Evolutionary conservation across 768 basidiomycete genomes (phyloP).

Genomic region (Astraeus odoratus): DNA sequence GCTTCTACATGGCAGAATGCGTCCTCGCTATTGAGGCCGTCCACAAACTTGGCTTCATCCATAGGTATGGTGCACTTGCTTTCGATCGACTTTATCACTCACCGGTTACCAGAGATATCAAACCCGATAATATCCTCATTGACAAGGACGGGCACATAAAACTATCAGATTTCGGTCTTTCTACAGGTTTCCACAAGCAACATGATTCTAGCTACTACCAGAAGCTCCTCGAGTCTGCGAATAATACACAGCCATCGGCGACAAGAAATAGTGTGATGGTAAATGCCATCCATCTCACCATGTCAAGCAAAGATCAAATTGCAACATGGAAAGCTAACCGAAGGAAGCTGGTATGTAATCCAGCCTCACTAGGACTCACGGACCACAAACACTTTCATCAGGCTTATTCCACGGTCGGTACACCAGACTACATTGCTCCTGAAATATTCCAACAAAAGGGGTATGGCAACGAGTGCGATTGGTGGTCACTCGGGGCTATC

Average conservation of each 20-base stretch:
- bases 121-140: constrained; percentile 90
- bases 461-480: constrained; percentile 98
- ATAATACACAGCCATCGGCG: constrained; percentile 36
- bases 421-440: constrained; percentile 94
- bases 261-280: constrained; percentile 94
- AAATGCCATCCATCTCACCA: constrained; percentile 93
- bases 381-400: constrained; percentile 21
- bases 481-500: constrained; percentile 99
- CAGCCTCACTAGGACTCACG: constrained; percentile 1
- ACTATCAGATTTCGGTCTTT: constrained; percentile 96
- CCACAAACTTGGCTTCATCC: constrained; percentile 95
- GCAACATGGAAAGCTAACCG: constrained; percentile 99
- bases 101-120: constrained; percentile 72
- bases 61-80: constrained; percentile 49
- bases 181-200: constrained; percentile 98
- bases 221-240: constrained; percentile 67
- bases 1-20: constrained; percentile 99
- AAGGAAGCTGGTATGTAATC: constrained; percentile 74
- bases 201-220: constrained; percentile 97
- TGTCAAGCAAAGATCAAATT: constrained; percentile 88
- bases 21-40: constrained; percentile 97
- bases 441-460: constrained; percentile 96
- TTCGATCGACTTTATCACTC: background rate
- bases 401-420: constrained; percentile 98
- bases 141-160: constrained; percentile 97